phyloP scores from a whole-genome alignment of 768 basidiomycete genomes.

The Guyanaporus albipodus region DNA sequence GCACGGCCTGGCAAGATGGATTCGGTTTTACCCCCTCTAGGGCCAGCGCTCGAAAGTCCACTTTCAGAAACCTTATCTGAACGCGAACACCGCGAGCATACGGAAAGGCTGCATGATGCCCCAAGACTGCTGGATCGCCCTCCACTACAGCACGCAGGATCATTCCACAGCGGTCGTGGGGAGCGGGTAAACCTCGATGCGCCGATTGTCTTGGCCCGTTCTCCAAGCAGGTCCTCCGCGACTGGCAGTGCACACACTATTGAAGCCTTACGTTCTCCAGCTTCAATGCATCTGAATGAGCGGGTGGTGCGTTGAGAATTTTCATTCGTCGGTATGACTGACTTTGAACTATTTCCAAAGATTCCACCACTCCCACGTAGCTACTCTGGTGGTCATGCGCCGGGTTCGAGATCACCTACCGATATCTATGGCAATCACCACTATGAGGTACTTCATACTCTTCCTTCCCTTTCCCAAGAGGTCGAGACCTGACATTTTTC shows the following conservation, averaged over 20 bases:
- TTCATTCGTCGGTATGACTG: background rate
- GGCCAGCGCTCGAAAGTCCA: slow-evolving; percentile 12
- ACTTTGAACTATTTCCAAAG: slow-evolving; percentile 9
- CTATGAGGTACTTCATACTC: slow-evolving; percentile 19
- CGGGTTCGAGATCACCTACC: slow-evolving; percentile 24
- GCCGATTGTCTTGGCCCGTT: slow-evolving; percentile 21
- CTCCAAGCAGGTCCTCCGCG: slow-evolving; percentile 17
- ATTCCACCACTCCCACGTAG: slow-evolving; percentile 29
- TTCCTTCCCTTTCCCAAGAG: background rate
- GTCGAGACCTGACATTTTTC: slow-evolving; percentile 8
- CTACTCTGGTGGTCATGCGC: slow-evolving; percentile 14
- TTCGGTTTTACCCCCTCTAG: slow-evolving; percentile 22
- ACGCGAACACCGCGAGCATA: slow-evolving; percentile 20
- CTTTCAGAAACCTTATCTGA: slow-evolving; percentile 23
- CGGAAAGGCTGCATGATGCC: slow-evolving; percentile 15
- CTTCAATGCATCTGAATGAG: slow-evolving; percentile 19
- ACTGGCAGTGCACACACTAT: slow-evolving; percentile 32
- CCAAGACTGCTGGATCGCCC: slow-evolving; percentile 25
- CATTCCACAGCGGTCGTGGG: slow-evolving; percentile 21
- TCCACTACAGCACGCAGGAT: slow-evolving; percentile 13
- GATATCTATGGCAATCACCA: slow-evolving; percentile 26
- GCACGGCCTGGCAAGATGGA: slow-evolving; percentile 28
- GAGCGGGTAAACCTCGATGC: slow-evolving; percentile 15
- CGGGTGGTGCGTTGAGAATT: slow-evolving; percentile 22
- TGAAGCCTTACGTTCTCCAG: slow-evolving; percentile 24